A percentile compares a stretch with the other conserved stretches of the same genome.
Conservation (phyloP, 768 basidiomycete genomes). For the Phlegmacium glaucopus region DNA sequence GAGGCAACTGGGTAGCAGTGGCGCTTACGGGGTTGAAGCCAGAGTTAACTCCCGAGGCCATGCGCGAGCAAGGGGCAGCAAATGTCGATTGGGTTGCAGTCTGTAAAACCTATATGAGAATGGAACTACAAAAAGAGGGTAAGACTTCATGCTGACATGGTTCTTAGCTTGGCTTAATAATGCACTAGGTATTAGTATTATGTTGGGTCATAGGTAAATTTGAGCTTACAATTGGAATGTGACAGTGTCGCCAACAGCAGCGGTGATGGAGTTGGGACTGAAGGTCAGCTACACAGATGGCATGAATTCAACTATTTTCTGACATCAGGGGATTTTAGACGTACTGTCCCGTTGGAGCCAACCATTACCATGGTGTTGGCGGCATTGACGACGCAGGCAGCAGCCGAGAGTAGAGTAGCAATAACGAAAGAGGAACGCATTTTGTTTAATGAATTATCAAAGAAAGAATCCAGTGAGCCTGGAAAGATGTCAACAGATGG, state of each 20-base stretch:
- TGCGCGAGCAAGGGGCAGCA: slow-evolving; percentile 43
- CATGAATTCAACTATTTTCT: not conserved
- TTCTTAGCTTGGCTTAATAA: slow-evolving; percentile 37
- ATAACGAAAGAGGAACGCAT: slow-evolving; percentile 51
- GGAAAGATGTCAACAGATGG: not conserved
- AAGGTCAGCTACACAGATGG: slow-evolving; percentile 32
- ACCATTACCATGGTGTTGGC: slow-evolving; percentile 36
- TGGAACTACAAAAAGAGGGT: not conserved
- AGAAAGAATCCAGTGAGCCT: too few species aligned
- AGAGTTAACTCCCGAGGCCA: slow-evolving; percentile 44
- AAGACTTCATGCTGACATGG: slow-evolving; percentile 29
- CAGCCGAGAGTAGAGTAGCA: slow-evolving; percentile 39
- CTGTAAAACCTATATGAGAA: slow-evolving; percentile 22
- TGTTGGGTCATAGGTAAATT: slow-evolving; percentile 3
- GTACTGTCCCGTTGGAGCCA: slow-evolving; percentile 34
- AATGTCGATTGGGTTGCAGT: slow-evolving; percentile 63
- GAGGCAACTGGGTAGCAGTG: slow-evolving; percentile 30
- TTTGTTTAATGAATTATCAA: slow-evolving; percentile 15
- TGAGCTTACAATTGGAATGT: slow-evolving; percentile 48
- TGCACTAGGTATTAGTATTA: not conserved
- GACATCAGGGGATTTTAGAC: slow-evolving; percentile 1
- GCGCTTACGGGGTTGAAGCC: slow-evolving; percentile 42
- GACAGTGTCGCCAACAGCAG: slow-evolving; percentile 43
- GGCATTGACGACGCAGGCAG: slow-evolving; percentile 29
- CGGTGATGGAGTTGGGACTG: slow-evolving; percentile 36